Evolutionary conservation across 2,329 filamentous ascomycete genomes (phyloP).

Genomic region (Aureobasidium sp.): DNA sequence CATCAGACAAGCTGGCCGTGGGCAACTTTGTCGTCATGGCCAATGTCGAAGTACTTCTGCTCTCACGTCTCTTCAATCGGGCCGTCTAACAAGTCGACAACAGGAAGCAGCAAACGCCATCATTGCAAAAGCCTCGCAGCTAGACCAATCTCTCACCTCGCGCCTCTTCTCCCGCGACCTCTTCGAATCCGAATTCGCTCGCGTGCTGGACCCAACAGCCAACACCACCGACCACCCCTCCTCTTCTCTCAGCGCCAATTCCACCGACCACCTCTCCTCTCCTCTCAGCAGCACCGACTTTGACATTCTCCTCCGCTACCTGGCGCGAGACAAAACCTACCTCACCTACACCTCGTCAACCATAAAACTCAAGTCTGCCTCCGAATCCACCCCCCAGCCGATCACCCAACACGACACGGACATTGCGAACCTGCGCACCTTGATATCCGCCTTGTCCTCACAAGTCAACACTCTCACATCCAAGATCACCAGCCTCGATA

Average conservation of each 20-base stretch:
- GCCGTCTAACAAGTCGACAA: no score
- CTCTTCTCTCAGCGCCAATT: constrained; percentile 31
- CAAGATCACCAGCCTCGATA: constrained; percentile 44
- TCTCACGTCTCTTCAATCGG: no score
- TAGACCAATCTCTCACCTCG: constrained; percentile 29
- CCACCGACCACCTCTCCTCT: constrained; percentile 17
- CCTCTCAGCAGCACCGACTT: constrained; percentile 33
- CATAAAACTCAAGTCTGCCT: constrained; percentile 63
- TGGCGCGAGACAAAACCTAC: constrained; percentile 43
- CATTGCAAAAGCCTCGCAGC: constrained; percentile 27
- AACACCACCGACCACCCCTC: constrained; percentile 9
- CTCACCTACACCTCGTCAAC: constrained; percentile 40
- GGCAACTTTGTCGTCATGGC: constrained; percentile 61
- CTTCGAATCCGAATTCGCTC: constrained; percentile 25
- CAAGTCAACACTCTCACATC: constrained; percentile 60
- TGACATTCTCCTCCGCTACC: constrained; percentile 39
- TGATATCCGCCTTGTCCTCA: constrained; percentile 59
- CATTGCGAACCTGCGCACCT: constrained; percentile 70
- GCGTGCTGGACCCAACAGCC: constrained; percentile 5
- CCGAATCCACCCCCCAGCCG: constrained; percentile 35
- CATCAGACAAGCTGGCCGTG: constrained; percentile 48
- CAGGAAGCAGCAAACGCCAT: constrained; percentile 37
- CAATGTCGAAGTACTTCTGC: constrained; percentile 48
- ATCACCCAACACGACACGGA: constrained; percentile 74
- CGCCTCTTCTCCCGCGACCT: constrained; percentile 28